These are phyloP conservation scores for Pythium dissotocum DNA, from an alignment of 352 stramenopile species.

Conservation along the genomic window DNA sequence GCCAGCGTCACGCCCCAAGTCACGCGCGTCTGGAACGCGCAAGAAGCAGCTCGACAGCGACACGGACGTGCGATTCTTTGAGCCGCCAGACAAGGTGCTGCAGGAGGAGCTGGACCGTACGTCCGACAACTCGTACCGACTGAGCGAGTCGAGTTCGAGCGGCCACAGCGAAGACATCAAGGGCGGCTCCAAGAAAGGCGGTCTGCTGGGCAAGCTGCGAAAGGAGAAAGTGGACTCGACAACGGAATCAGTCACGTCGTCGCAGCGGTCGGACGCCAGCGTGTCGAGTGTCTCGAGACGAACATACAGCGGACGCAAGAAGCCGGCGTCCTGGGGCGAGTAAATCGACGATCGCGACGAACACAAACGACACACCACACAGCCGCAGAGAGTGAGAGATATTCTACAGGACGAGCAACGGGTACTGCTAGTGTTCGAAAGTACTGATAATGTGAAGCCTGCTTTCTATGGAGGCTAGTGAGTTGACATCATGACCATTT, in stretches of 20 bases:
- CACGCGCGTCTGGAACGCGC: constrained; percentile 8
- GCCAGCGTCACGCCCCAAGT: constrained; percentile 10
- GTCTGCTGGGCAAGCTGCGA: constrained; percentile 22
- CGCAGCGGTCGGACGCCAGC: constrained; percentile 26
- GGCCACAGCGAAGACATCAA: constrained; percentile 37
- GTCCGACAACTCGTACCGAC: constrained; percentile 46
- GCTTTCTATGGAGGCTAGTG: neutral
- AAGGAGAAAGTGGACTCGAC: constrained; percentile 16
- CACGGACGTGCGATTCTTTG: constrained; percentile 21
- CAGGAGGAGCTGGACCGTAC: constrained; percentile 11
- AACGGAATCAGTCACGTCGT: neutral
- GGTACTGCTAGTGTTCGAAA: neutral
- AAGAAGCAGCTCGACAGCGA: constrained; percentile 13
- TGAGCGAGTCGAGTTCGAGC: constrained; percentile 61
- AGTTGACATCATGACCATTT: neutral
- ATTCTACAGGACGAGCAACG: neutral
- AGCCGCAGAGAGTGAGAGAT: constrained; percentile 2
- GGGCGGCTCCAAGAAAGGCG: constrained; percentile 22
- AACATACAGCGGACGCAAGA: constrained; percentile 79
- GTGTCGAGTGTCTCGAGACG: constrained; percentile 44
- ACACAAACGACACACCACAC: neutral
- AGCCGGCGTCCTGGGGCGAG: constrained; percentile 71
- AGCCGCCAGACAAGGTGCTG: constrained; percentile 28
- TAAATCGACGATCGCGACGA: constrained; percentile 29
- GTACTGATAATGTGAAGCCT: neutral